Evolutionary conservation across 2,329 filamentous ascomycete species (phyloP).

Genomic region (Colletotrichum acutatum): DNA sequence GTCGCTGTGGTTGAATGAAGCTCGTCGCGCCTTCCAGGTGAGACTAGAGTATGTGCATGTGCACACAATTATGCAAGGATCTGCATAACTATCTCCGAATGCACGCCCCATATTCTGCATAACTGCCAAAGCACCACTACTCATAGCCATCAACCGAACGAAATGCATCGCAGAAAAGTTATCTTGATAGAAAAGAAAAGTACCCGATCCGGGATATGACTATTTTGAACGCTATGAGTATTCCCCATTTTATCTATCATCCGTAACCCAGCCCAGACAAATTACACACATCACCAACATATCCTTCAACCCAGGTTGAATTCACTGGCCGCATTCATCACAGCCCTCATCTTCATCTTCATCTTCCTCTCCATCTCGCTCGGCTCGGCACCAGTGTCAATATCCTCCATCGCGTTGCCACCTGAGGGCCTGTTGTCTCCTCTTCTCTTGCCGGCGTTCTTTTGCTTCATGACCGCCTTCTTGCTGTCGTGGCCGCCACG

Average conservation of each 20-base stretch:
- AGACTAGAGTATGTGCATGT: background rate
- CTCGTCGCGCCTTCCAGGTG: background rate
- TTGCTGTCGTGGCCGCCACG: conserved; percentile 61
- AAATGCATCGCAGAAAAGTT: background rate
- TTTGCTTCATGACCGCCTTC: conserved; percentile 49
- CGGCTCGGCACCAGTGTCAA: conserved; percentile 44
- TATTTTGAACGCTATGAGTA: conserved; percentile 26
- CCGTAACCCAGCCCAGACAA: background rate
- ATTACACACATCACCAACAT: background rate
- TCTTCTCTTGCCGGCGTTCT: conserved; percentile 38
- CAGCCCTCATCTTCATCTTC: conserved; percentile 70
- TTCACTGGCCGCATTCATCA: conserved; percentile 68
- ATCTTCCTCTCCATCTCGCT: conserved; percentile 70
- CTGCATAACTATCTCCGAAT: background rate
- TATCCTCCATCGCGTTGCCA: conserved; percentile 42
- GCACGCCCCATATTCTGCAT: background rate
- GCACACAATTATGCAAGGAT: conserved; percentile 4
- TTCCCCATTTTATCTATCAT: conserved; percentile 29
- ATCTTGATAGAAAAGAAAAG: conserved; percentile 8
- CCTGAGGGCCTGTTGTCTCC: conserved; percentile 35
- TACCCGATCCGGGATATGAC: conserved; percentile 27
- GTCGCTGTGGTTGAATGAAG: no score
- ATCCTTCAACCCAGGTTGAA: conserved; percentile 72
- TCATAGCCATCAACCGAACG: background rate
- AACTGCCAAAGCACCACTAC: background rate